phyloP scores from a whole-genome alignment of 805 yeast species.

The Diddensiella caesifluorescens region DNA sequence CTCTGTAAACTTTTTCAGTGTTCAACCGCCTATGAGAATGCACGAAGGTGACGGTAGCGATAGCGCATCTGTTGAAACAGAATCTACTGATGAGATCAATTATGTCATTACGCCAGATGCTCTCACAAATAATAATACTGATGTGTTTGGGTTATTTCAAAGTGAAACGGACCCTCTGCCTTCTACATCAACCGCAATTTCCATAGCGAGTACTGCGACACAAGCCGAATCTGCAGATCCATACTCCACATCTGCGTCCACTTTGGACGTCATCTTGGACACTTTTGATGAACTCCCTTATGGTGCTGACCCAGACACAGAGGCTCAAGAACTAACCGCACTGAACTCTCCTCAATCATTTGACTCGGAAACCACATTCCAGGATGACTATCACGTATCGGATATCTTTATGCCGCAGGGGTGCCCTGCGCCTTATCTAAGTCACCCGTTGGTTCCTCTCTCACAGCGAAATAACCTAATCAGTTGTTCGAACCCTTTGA shows the following conservation, averaged over 20 bases:
- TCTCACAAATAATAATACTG: neutral
- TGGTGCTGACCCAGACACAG: too few species aligned
- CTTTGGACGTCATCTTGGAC: conserved; percentile 25
- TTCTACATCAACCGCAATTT: conserved; percentile 1
- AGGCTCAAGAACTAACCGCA: too few species aligned
- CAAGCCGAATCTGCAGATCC: conserved; percentile 8
- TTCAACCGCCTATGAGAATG: too few species aligned
- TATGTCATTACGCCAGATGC: neutral
- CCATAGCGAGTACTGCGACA: conserved; percentile 2
- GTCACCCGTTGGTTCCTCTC: conserved; percentile 20
- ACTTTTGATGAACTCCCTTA: conserved; percentile 20
- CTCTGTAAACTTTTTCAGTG: neutral
- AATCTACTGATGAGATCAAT: neutral
- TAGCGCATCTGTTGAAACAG: neutral
- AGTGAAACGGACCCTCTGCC: neutral
- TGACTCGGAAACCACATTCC: too few species aligned
- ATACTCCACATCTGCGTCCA: conserved; percentile 23
- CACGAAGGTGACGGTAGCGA: too few species aligned
- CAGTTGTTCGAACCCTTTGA: conserved; percentile 16
- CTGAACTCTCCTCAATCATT: too few species aligned
- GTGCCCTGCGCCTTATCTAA: conserved; percentile 10
- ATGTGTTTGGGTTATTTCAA: too few species aligned
- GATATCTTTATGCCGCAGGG: too few species aligned
- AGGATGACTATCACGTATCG: too few species aligned
- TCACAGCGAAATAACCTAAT: conserved; percentile 16